A percentile compares a stretch with the other conserved stretches of the same genome.
Conservation (phyloP, 164 flowering plant genomes). For the Dillenia turbinata region DNA sequence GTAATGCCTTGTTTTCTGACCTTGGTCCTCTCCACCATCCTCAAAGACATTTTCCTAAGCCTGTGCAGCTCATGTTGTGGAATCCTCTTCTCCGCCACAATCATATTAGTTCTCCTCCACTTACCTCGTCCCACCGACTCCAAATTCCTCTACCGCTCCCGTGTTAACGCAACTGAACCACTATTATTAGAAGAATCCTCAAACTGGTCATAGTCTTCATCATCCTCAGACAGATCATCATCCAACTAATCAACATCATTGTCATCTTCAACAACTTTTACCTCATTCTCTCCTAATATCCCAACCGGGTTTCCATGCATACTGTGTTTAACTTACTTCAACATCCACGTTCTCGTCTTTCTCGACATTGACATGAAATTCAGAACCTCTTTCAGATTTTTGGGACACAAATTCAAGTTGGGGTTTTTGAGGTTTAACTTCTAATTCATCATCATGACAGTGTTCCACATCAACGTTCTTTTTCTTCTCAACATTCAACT, state of each 20-base stretch:
- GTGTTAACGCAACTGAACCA: constrained; percentile 33
- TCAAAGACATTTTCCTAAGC: constrained; percentile 62
- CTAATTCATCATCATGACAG: no score
- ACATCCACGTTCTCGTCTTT: neutral
- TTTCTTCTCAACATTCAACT: neutral
- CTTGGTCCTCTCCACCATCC: constrained; percentile 74
- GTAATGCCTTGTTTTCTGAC: constrained; percentile 77
- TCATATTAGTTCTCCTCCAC: constrained; percentile 41
- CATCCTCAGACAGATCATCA: neutral
- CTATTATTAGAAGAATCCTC: constrained; percentile 11
- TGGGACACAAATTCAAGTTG: no score
- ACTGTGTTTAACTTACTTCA: constrained; percentile 4
- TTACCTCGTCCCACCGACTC: constrained; percentile 19
- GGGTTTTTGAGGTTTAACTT: no score
- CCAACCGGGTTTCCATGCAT: constrained; percentile 6
- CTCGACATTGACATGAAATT: neutral
- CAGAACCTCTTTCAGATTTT: no score
- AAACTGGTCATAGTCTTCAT: constrained; percentile 3
- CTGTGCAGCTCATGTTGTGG: constrained; percentile 77
- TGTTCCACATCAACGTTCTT: neutral
- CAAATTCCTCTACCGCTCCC: constrained; percentile 28
- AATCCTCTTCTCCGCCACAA: constrained; percentile 56
- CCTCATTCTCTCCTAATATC: constrained; percentile 5
- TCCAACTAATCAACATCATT: neutral
- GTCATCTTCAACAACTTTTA: neutral